Conservation (phyloP, 2,329 filamentous ascomycete genomes). For the Fusarium domesticum region DNA sequence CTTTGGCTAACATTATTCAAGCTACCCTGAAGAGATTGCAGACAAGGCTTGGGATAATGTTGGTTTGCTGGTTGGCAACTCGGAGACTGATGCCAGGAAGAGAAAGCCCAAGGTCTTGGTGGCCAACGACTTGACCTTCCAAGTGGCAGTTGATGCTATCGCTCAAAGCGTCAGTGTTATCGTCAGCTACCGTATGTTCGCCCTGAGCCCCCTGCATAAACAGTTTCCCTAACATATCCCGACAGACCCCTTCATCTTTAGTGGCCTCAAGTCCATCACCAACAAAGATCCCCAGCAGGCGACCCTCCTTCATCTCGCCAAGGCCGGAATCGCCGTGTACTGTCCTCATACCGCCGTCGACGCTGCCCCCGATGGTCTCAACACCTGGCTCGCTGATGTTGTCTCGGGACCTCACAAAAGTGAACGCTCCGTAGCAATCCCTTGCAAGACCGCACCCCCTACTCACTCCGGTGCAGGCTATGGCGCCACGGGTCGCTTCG, state of each 20-base stretch:
- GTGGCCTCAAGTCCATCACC: conserved; percentile 83
- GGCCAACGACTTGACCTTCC: conserved; percentile 86
- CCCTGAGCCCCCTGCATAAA: not conserved
- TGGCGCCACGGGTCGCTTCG: conserved; percentile 48
- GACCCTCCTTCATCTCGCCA: conserved; percentile 75
- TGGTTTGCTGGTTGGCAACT: conserved; percentile 64
- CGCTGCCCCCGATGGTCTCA: conserved; percentile 78
- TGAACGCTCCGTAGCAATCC: conserved; percentile 44
- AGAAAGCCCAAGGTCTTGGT: conserved; percentile 46
- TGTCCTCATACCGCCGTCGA: conserved; percentile 94
- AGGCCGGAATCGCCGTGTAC: conserved; percentile 90
- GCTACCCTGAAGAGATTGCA: conserved; percentile 85
- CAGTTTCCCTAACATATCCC: not conserved
- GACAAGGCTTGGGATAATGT: conserved; percentile 96
- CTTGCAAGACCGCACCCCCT: conserved; percentile 41
- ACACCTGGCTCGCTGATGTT: conserved; percentile 90
- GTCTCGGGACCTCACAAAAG: conserved; percentile 56
- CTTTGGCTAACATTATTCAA: conserved; percentile 33
- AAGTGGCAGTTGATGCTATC: conserved; percentile 89
- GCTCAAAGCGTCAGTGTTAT: conserved; percentile 71
- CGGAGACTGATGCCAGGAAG: conserved; percentile 32
- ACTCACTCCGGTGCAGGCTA: conserved; percentile 51
- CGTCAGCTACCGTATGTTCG: conserved; percentile 73
- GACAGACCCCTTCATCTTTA: conserved; percentile 93
- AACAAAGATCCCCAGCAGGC: conserved; percentile 81